A percentile compares a stretch with the other conserved stretches of the same genome.
These are phyloP conservation scores for Pestalotiopsis sp. DNA, from an alignment of 2,329 filamentous ascomycete genomes.

Conservation along the genomic window DNA sequence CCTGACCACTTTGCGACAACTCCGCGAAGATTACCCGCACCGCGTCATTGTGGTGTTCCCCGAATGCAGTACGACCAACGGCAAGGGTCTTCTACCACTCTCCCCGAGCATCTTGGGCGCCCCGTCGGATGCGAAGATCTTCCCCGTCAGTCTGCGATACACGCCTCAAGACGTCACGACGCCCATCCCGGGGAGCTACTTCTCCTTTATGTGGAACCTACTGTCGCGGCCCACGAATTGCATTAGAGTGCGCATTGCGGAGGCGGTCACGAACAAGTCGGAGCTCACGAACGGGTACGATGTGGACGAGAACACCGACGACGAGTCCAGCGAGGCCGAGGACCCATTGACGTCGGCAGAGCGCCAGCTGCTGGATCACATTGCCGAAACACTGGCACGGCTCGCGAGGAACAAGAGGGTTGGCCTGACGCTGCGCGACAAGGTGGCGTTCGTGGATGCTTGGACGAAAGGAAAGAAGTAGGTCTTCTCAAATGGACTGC, in stretches of 20 bases:
- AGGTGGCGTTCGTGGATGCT: conserved; percentile 75
- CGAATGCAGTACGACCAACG: conserved; percentile 93
- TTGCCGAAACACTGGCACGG: conserved; percentile 84
- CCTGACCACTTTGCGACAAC: conserved; percentile 60
- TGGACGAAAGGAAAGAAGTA: conserved; percentile 46
- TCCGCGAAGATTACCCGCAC: conserved; percentile 68
- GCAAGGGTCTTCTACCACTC: conserved; percentile 82
- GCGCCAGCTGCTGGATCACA: conserved; percentile 69
- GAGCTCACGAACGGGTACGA: not conserved
- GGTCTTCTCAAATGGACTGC: not conserved
- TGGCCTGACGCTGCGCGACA: conserved; percentile 79
- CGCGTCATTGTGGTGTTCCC: conserved; percentile 86
- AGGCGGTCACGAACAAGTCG: conserved; percentile 59
- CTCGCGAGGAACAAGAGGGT: conserved; percentile 87
- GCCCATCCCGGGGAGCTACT: conserved; percentile 74
- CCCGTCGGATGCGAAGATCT: conserved; percentile 71
- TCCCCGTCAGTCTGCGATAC: conserved; percentile 88
- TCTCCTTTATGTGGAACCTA: conserved; percentile 80
- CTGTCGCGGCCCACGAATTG: conserved; percentile 83
- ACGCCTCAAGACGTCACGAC: conserved; percentile 88
- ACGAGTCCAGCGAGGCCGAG: conserved; percentile 26
- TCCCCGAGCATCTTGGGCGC: conserved; percentile 74
- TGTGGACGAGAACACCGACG: conserved; percentile 19
- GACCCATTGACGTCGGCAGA: conserved; percentile 54
- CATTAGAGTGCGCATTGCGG: conserved; percentile 87